Evolutionary conservation across 352 stramenopile species (phyloP).

Genomic region (Phytophthora cryptogea): DNA sequence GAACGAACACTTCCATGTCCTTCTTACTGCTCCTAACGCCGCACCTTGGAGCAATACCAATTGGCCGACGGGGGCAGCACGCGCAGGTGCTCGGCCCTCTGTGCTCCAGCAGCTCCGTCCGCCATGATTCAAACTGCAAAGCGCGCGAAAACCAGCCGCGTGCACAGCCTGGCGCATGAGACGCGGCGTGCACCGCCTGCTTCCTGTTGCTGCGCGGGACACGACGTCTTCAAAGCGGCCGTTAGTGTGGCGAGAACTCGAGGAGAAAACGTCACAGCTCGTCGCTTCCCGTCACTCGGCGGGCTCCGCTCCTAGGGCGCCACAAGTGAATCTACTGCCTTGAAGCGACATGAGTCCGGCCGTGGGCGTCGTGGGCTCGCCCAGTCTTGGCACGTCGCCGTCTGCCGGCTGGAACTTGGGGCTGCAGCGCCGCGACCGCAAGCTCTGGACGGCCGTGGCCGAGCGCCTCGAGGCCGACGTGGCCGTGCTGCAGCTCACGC

Average conservation of each 20-base stretch:
- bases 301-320: not conserved
- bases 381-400: conserved; percentile 30
- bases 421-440: conserved; percentile 67
- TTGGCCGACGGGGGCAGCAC: conserved; percentile 69
- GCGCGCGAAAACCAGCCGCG: not conserved
- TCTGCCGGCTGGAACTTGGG: conserved; percentile 57
- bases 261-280: conserved; percentile 16
- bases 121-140: not conserved
- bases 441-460: conserved; percentile 56
- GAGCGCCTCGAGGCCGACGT: conserved; percentile 69
- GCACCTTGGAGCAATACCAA: conserved; percentile 82
- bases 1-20: not conserved
- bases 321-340: not conserved
- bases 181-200: not conserved
- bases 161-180: not conserved
- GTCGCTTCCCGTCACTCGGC: conserved; percentile 15
- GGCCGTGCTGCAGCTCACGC: conserved; percentile 55
- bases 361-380: conserved; percentile 9
- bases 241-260: conserved; percentile 10
- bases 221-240: not conserved
- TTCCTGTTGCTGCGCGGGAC: conserved; percentile 8
- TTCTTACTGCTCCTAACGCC: not conserved
- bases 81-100: conserved; percentile 28
- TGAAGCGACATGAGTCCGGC: conserved; percentile 29
- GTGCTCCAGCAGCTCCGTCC: not conserved